Base-by-base conservation (phyloP, 257 asterid species). In the Phtheirospermum japonicum region DNA sequence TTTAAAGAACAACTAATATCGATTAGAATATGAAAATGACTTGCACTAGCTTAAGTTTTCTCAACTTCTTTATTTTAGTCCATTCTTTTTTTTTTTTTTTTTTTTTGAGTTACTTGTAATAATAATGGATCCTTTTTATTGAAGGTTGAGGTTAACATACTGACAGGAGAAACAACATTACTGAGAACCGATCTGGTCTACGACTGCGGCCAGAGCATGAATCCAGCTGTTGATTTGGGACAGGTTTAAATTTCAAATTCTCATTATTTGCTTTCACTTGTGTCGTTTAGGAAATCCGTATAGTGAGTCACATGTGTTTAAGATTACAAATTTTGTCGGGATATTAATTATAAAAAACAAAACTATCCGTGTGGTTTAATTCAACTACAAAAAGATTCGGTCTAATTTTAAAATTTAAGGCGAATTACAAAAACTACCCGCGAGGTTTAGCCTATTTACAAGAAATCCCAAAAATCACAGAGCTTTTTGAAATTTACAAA, bases 151-250 rank as follows among this genome's bases (percentile, higher is more conserved):
- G 51, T 86, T 61, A 79, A 86, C 54, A 49, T 81, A 32, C 73
- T 83, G 52, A 42, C 49, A 0, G 88, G 95, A 75, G 90, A 83
- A 70, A 81, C 86, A 26, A 76, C 69, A 74, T n/a, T 76, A 55
- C 46, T 81, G 73, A 76, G 65, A 68, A 52, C 85, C 10, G 83
- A 86, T 73, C 71, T 86, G 14, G 54, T 81, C 55, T 86, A 86
- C 18, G 91, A 86, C 72, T 83, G 87, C 50, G 91, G 95, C 50
- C 90, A 77, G 75, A 86, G 91, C 89, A 49, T 86, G 82, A 86
- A 83, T 48, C 89, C 91, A 1, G 87, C 89, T 12, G 77, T 83
- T 11, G 91, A 86, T 77, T 65, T 86, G 79, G 95, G 91, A 80
- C 49, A 90, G 84, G 91, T 88, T 83, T 37, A 23, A 14, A 32